phyloP scores from a whole-genome alignment of 1,284 basidiomycete species.

The Malassezia nana region DNA sequence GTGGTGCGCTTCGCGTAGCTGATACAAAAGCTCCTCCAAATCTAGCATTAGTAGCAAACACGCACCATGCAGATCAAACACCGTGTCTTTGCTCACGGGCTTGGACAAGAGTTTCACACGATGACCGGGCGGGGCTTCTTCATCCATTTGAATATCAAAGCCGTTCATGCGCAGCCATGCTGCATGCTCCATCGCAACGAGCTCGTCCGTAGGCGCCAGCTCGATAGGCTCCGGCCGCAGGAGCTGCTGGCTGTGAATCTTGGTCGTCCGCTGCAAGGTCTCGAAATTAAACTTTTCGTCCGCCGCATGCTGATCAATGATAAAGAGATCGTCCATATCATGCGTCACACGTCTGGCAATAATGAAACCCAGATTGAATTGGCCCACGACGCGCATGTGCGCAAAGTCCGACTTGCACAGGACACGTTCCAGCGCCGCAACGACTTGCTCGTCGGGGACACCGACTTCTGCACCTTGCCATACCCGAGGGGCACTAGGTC shows the following conservation, averaged over 20 bases:
- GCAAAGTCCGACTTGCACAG: conserved; percentile 81
- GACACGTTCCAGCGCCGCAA: conserved; percentile 68
- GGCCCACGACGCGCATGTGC: conserved; percentile 74
- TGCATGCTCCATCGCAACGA: conserved; percentile 75
- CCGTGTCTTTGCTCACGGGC: conserved; percentile 79
- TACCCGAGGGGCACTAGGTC: not conserved
- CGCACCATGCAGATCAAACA: conserved; percentile 64
- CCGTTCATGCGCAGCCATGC: conserved; percentile 73
- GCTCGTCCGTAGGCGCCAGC: conserved; percentile 78
- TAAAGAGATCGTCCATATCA: conserved; percentile 58
- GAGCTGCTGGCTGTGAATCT: conserved; percentile 74
- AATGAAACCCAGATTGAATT: conserved; percentile 96
- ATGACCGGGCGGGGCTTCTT: conserved; percentile 54
- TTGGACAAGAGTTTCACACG: conserved; percentile 67
- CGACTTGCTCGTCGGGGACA: conserved; percentile 48
- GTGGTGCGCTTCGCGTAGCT: conserved; percentile 67
- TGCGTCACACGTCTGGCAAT: conserved; percentile 58
- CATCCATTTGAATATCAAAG: conserved; percentile 60
- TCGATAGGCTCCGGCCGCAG: conserved; percentile 70
- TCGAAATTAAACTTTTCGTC: conserved; percentile 99
- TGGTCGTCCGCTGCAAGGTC: conserved; percentile 73
- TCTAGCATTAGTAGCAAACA: conserved; percentile 54
- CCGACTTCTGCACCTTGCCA: not conserved
- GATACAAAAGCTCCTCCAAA: conserved; percentile 82
- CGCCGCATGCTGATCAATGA: conserved; percentile 64